Percentiles rank a stretch among this genome's conserved stretches.
phyloP scores from a whole-genome alignment of 2,329 filamentous ascomycete genomes.

The Arthrobotrys sinensis region DNA sequence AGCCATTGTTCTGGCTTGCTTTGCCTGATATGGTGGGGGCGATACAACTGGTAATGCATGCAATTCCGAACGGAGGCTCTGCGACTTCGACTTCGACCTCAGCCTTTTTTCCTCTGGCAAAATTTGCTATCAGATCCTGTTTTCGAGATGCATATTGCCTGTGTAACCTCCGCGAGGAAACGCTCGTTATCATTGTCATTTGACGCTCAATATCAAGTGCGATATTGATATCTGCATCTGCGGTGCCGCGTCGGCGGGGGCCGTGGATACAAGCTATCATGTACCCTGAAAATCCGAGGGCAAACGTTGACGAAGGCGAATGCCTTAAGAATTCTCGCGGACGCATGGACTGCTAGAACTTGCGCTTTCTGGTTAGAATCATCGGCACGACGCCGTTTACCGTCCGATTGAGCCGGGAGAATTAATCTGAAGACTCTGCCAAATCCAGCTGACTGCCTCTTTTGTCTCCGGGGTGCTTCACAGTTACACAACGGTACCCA shows the following conservation, averaged over 20 bases:
- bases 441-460: conserved; percentile 4
- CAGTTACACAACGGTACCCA: not conserved
- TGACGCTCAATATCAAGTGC: not conserved
- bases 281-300: not conserved
- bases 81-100: not conserved
- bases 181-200: not conserved
- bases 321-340: not conserved
- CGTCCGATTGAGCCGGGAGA: conserved; percentile 8
- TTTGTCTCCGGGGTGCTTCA: not conserved
- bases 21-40: conserved; percentile 1
- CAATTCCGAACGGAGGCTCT: not conserved
- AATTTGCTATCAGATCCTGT: not conserved
- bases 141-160: conserved; percentile 8
- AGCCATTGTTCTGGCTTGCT: not conserved
- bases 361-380: not conserved
- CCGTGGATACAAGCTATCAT: not conserved
- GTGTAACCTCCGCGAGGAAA: conserved; percentile 11
- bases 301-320: too few relatives aligned
- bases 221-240: not conserved
- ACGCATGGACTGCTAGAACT: not conserved
- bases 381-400: conserved; percentile 13
- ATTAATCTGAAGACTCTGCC: not conserved
- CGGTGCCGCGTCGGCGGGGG: not conserved
- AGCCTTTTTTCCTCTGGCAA: not conserved
- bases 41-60: not conserved